Evolutionary conservation across 2,329 filamentous ascomycete species (phyloP).

Genomic region (Colletotrichum graminicola): DNA sequence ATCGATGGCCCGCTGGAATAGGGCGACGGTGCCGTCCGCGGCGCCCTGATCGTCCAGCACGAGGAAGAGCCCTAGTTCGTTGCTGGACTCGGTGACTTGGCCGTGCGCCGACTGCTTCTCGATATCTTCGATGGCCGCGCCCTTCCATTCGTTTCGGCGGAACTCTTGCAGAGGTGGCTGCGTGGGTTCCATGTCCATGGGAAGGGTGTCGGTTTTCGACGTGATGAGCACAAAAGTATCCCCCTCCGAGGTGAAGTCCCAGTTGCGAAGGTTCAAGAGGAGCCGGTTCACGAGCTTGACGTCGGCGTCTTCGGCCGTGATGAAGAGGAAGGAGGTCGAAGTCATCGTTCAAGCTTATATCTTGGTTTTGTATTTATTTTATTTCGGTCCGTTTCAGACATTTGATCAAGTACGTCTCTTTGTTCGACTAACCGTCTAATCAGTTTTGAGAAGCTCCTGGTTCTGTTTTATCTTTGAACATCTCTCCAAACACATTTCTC

Average conservation of each 20-base stretch:
- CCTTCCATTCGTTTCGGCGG: not conserved
- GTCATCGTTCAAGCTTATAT: not conserved
- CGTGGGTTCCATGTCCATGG: not conserved
- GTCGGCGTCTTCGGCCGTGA: slow-evolving; percentile 7
- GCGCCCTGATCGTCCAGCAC: slow-evolving; percentile 12
- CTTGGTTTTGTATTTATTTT: not conserved
- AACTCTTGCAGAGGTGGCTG: slow-evolving; percentile 3
- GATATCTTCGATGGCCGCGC: not conserved
- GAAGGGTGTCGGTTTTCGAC: not conserved
- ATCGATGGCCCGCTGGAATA: not conserved
- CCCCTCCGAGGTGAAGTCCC: not conserved
- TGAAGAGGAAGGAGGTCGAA: slow-evolving; percentile 4
- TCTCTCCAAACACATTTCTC: not conserved
- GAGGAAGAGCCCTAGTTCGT: not conserved
- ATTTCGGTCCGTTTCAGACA: not conserved
- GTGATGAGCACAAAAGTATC: slow-evolving; percentile 16
- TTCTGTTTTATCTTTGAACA: not conserved
- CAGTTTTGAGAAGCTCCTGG: not conserved
- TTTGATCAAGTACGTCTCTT: not conserved
- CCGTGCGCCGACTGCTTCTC: slow-evolving; percentile 1
- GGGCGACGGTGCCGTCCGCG: not conserved
- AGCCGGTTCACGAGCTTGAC: slow-evolving; percentile 8
- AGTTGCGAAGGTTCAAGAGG: slow-evolving; percentile 9
- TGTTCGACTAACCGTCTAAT: not conserved
- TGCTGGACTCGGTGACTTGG: not conserved